phyloP scores from a whole-genome alignment of 805 yeast species.

The Ogataea paraovalis region DNA sequence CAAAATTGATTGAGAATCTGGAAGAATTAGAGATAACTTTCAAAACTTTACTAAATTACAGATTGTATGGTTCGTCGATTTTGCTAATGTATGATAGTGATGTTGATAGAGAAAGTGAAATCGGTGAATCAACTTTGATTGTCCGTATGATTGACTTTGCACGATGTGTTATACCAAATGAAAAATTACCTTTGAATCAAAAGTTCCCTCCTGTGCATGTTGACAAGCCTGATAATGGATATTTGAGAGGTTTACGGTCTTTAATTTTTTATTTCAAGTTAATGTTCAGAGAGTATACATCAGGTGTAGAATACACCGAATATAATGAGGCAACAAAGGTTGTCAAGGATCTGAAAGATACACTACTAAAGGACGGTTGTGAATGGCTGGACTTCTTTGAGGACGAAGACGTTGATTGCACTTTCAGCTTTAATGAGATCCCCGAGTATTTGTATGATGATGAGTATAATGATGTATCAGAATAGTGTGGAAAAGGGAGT shows the following conservation, averaged over 20 bases:
- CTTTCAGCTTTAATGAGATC: constrained; percentile 20
- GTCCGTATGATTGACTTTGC: constrained; percentile 95
- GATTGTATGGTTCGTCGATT: constrained; percentile 89
- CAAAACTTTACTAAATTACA: constrained; percentile 58
- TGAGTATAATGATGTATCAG: constrained; percentile 28
- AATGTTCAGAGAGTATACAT: constrained; percentile 56
- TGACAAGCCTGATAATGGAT: constrained; percentile 71
- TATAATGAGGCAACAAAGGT: constrained; percentile 16
- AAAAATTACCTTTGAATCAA: constrained; percentile 38
- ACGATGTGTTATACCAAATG: constrained; percentile 74
- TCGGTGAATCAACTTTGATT: constrained; percentile 23
- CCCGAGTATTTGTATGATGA: constrained; percentile 22
- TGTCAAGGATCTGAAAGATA: constrained; percentile 12
- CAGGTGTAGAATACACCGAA: constrained; percentile 25
- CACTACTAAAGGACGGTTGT: constrained; percentile 18
- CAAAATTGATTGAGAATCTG: constrained; percentile 57
- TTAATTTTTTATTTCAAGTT: constrained; percentile 60
- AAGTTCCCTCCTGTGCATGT: constrained; percentile 72
- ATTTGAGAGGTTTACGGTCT: constrained; percentile 75
- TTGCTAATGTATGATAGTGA: constrained; percentile 85
- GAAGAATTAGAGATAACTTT: constrained; percentile 56
- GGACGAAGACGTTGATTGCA: constrained; percentile 21
- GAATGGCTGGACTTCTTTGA: constrained; percentile 35
- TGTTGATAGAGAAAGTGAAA: constrained; percentile 10
- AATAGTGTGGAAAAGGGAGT: constrained; percentile 9